Evolutionary conservation across 2,329 filamentous ascomycete species (phyloP), one percentile per base, ranked within the genome.

Genomic region (Nemania serpens): DNA sequence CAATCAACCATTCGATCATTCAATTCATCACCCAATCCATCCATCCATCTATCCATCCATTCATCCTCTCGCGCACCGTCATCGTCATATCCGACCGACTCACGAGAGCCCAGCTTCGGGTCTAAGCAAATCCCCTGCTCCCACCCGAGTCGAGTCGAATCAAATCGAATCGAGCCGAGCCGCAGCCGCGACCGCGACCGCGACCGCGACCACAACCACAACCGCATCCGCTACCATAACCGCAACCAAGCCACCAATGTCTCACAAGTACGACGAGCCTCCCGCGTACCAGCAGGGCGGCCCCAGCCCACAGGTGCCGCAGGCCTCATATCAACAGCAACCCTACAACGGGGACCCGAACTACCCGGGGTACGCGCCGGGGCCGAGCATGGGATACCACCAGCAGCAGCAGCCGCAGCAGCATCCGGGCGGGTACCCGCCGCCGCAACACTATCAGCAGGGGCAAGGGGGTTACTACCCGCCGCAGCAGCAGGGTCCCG

Each of bases 251-350:
- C 13, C 41, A 50, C 66, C 33, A 39, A 82, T 82, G 79, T 75
- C 78, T 56, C 70, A 75, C 67, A 82, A 84, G 71, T 69, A 75
- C 73, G 79, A 83, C 55, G 74, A 79, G 36, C 83, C 83, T 55
- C 82, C 82, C 25, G 78, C 81, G 45, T 83, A 84, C 72, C 73
- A 29, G 25, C 25, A 74, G 58, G 74, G 74, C 63, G 73, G 42
- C 74, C 80, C 69, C 60, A 73, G 47, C 75, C 81, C 70, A 36
- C 78, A 80, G 65, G 74, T 77, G 13, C 75, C 81, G 1, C 82
- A 83, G 67, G 72, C 77, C 49, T 76, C 78, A 34, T 78, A 80
- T 65, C 74, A 72, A 3, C 63, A 73, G 12, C 65, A 65, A 42
- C 63, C 57, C n/a, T 62, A 53, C 58, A 48, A 51, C 56, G 55